Evolutionary conservation across 805 yeast genomes (phyloP), one percentile per base, ranked within the genome.

Genomic region (Wickerhamomyces hampshirensis): DNA sequence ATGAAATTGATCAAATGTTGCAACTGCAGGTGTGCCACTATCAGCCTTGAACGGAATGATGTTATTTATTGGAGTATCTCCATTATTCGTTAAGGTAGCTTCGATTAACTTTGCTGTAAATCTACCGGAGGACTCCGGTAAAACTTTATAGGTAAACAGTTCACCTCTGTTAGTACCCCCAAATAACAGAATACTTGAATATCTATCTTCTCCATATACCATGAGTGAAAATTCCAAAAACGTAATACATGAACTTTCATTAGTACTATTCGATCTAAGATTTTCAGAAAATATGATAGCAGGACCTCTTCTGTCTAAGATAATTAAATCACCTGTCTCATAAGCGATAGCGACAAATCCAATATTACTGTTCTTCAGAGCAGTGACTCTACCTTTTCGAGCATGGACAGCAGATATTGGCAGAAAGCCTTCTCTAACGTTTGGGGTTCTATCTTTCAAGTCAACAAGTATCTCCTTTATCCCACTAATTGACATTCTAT

Each of bases 331-430:
- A n/a, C 98, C 97, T 11, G 79, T 71, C 31, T 71, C 71, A 56
- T 83, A 87, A 1, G 84, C 95, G 28, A 85, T 65, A 0, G 84
- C 93, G 7, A 83, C 84, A 62, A 93, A 89, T 0, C 96, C 96
- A 33, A 87, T 68, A 44, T 81, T 73, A 42, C 89, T 80, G 56
- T 84, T 73, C 37, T 72, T 68, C 33, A 89, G 42, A 2, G 84
- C 73, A 0, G 89, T 66, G 8, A 84, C 79, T 4, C 55, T 55
- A 0, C 78, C 76, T 34, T 58, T 53, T 26, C 60, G 60, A 13
- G 71, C 69, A 28, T 68, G 63, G 13, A 78, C 46, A 2, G 69
- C 65, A 31, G 67, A 63, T 17, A 56, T 59, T 0, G 91, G 89
- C 46, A 82, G 47, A 44, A 80, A 80, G 0, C 88, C 89, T 38